These are phyloP conservation scores for Trichoderma gamsii DNA, from an alignment of 495 filamentous ascomycete species.

Conservation along the genomic window DNA sequence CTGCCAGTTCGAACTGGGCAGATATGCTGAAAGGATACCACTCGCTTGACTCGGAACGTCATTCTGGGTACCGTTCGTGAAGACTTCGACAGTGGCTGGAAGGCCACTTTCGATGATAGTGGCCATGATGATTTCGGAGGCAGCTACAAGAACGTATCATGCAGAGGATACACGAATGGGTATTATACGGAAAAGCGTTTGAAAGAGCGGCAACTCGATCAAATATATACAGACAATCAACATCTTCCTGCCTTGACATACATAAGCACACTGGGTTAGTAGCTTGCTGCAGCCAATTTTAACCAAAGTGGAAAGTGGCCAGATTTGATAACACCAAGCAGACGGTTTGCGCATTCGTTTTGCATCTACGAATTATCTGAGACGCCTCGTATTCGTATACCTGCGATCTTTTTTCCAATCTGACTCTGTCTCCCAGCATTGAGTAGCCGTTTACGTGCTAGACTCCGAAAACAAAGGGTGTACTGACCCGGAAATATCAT, in stretches of 20 bases:
- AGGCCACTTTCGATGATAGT: background rate
- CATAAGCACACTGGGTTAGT: no score
- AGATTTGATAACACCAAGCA: no score
- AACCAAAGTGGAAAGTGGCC: no score
- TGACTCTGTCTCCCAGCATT: background rate
- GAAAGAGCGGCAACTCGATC: background rate
- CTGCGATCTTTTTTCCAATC: background rate
- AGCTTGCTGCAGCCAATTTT: no score
- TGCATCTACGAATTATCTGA: background rate
- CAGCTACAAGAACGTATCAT: background rate
- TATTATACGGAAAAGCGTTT: no score
- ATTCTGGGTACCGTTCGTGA: background rate
- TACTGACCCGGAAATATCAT: background rate
- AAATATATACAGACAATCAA: background rate
- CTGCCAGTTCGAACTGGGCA: slow-evolving; percentile 17
- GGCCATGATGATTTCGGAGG: background rate
- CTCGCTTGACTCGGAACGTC: background rate
- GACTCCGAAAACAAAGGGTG: background rate
- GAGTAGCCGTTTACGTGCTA: slow-evolving; percentile 7
- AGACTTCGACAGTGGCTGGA: background rate
- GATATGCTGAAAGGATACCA: background rate
- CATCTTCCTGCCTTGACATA: no score
- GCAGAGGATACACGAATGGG: background rate
- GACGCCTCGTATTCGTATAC: background rate
- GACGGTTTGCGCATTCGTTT: no score